These are phyloP conservation scores for Moniliella sp. DNA, from an alignment of 1,284 basidiomycete genomes.

Conservation along the genomic window DNA sequence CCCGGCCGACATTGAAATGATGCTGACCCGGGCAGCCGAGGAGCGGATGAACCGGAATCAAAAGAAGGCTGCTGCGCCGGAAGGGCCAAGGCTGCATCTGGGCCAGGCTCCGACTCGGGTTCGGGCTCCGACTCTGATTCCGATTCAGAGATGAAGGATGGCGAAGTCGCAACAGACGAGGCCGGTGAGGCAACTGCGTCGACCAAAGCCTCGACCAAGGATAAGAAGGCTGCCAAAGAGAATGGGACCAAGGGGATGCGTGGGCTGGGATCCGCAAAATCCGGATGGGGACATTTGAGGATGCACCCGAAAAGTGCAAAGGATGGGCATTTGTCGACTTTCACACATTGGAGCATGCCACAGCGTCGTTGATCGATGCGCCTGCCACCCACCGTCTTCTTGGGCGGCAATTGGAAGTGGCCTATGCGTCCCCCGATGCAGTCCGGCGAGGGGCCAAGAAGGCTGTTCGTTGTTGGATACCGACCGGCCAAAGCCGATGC, in stretches of 20 bases:
- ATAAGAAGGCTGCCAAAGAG: neutral
- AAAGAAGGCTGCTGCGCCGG: neutral
- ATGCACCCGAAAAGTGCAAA: constrained; percentile 66
- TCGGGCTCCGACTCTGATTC: neutral
- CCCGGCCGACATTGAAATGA: constrained; percentile 40
- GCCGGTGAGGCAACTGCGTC: neutral
- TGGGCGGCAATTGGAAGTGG: constrained; percentile 63
- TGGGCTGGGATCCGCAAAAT: constrained; percentile 72
- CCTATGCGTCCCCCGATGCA: too few relatives aligned
- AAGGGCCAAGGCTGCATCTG: constrained; percentile 3
- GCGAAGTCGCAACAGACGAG: neutral
- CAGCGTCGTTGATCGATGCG: constrained; percentile 58
- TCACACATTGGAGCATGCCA: constrained; percentile 53
- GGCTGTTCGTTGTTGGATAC: too few relatives aligned
- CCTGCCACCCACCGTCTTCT: constrained; percentile 61
- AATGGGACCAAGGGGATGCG: constrained; percentile 35
- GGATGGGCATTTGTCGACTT: constrained; percentile 95
- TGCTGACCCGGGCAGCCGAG: constrained; percentile 1
- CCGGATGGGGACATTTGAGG: constrained; percentile 82
- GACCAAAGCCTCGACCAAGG: constrained; percentile 1
- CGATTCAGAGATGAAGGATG: neutral
- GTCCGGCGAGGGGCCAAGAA: too few relatives aligned
- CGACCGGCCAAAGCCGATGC: too few relatives aligned
- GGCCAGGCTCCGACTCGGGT: neutral
- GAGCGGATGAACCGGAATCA: constrained; percentile 3